Percentiles rank a stretch among this genome's conserved stretches.
Conservation (phyloP, 331 rosid genomes). For the Stylosanthes scabra region DNA sequence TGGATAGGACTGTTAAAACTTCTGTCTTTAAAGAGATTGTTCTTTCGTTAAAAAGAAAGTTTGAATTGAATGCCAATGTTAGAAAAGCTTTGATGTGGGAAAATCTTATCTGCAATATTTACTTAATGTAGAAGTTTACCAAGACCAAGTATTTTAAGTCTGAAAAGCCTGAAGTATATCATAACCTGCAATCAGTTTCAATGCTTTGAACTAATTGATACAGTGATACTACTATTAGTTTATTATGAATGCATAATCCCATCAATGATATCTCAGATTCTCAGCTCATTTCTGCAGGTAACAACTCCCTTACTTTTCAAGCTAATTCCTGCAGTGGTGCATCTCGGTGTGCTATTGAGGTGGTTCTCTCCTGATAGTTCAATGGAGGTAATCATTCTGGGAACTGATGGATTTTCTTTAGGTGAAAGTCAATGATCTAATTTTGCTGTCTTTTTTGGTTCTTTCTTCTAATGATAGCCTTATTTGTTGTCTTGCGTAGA, state of each 20-base stretch:
- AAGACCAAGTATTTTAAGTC: background rate
- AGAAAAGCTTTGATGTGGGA: background rate
- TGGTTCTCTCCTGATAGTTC: constrained; percentile 89
- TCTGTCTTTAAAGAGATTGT: constrained; percentile 19
- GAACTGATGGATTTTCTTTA: constrained; percentile 11
- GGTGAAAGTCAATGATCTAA: constrained; percentile 15
- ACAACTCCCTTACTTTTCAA: constrained; percentile 95
- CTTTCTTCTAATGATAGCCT: constrained; percentile 29
- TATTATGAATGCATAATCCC: constrained; percentile 9
- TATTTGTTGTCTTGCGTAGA: constrained; percentile 50
- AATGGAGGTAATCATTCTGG: constrained; percentile 63
- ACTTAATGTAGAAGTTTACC: background rate
- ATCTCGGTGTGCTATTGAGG: constrained; percentile 87
- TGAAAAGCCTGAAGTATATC: constrained; percentile 20
- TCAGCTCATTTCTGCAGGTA: constrained; percentile 59
- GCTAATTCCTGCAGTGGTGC: constrained; percentile 95
- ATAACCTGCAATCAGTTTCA: constrained; percentile 26
- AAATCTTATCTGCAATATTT: background rate
- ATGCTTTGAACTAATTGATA: background rate
- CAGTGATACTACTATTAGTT: background rate
- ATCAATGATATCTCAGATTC: constrained; percentile 30
- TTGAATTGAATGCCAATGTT: constrained; percentile 13
- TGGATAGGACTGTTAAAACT: constrained; percentile 6
- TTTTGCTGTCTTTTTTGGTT: background rate
- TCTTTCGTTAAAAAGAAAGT: constrained; percentile 8